These are phyloP conservation scores for Calcarisporium arbuscula DNA, from an alignment of 2,329 filamentous ascomycete genomes.

Conservation along the genomic window DNA sequence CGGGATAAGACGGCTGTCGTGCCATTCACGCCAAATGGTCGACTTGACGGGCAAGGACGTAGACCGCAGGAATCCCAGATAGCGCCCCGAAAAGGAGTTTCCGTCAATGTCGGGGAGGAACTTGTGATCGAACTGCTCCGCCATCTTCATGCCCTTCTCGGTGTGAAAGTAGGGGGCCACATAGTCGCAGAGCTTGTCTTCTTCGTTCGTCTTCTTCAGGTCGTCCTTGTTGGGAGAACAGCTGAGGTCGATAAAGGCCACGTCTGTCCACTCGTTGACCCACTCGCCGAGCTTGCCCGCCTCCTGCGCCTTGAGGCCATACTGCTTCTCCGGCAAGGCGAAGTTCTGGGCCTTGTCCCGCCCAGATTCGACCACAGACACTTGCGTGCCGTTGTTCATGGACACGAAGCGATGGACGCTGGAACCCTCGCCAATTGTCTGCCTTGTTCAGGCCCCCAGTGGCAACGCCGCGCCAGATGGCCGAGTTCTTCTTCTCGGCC, in stretches of 20 bases:
- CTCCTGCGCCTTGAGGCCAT: constrained; percentile 39
- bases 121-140: constrained; percentile 55
- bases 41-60: constrained; percentile 70
- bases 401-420: constrained; percentile 69
- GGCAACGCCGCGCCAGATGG: constrained; percentile 62
- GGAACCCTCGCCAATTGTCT: constrained; percentile 65
- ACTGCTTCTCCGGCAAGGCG: constrained; percentile 40
- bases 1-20: constrained; percentile 64
- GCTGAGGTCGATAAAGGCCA: constrained; percentile 49
- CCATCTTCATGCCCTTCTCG: constrained; percentile 33
- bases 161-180: constrained; percentile 39
- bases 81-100: constrained; percentile 63
- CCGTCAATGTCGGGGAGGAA: constrained; percentile 74
- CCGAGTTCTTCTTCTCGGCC: constrained; percentile 46
- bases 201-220: too few relatives aligned
- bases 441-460: constrained; percentile 55
- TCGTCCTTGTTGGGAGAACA: constrained; percentile 34
- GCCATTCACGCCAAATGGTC: constrained; percentile 75
- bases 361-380: constrained; percentile 41
- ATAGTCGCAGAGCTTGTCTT: too few relatives aligned
- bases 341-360: constrained; percentile 44
- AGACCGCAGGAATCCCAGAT: constrained; percentile 61
- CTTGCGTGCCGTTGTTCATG: constrained; percentile 62
- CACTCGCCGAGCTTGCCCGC: constrained; percentile 41
- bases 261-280: constrained; percentile 43